Evolutionary conservation across 495 filamentous ascomycete species (phyloP), one percentile per base, ranked within the genome.

Genomic region (Neurospora sp.): DNA sequence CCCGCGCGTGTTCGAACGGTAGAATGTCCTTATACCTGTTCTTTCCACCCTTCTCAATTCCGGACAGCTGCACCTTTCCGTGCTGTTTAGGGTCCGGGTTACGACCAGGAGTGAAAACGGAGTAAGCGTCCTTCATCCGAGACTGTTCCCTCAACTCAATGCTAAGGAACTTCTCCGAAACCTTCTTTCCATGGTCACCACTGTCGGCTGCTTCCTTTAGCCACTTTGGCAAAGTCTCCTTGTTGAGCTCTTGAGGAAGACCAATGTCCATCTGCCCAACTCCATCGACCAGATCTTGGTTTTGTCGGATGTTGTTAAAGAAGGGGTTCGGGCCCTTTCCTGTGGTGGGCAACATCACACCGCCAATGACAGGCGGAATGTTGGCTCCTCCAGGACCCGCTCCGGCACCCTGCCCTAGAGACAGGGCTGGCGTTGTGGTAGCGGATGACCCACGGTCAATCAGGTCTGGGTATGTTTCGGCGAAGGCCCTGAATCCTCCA

Each of bases 1-100:
- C 96, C 69, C 96, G 84, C 6, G 94, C 89, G 81, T 99, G 96
- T 78, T 99, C 96, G 77, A 96, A 99, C 6, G 96, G 96, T 82
- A 96, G 92, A 48, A 98, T 98, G 76, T 97, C 96, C 81, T 97
- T 98, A 80, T 99, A 99, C 22, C 96, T 86, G 77, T 99, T 99
- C 82, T 98, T 98, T 3, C 86, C 88, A 39, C 96, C 96, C 77
- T 97, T 94, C 78, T 99, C 96, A 71, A 99, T 92, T 5, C 96
- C 96, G 3, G 94, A 96, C 70, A 99, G 88, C 73, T 86, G 85
- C 22, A 88, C 80, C 70, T 74, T 77, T 5, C 72, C 70, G 4
- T 38, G 53, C 4, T 73, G 70, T 4, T 72, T 27, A 8, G 65
- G 7, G 8, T 41, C 53, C 12, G 22, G 69, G 14, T 10, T 59